Conservation (phyloP, 768 basidiomycete species). For the Postia placenta region DNA sequence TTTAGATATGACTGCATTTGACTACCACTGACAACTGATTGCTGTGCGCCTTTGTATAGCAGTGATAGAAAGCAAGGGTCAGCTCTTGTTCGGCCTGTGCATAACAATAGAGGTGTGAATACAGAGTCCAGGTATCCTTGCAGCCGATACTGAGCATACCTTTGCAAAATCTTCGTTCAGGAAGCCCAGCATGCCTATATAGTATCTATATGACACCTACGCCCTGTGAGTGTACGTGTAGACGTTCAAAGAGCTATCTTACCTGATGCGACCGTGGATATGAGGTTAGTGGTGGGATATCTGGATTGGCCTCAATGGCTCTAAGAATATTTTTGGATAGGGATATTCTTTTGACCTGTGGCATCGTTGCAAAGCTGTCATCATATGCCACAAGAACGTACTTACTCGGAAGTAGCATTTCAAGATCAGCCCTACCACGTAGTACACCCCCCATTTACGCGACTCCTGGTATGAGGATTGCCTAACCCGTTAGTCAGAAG, state of each 20-base stretch:
- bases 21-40: slow-evolving; percentile 74
- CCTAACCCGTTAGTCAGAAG: slow-evolving; percentile 32
- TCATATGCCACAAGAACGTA: slow-evolving; percentile 9
- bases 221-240: slow-evolving; percentile 10
- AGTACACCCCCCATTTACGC: slow-evolving; percentile 89
- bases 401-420: slow-evolving; percentile 92
- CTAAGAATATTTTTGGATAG: slow-evolving; percentile 89
- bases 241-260: slow-evolving; percentile 5
- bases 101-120: too few species aligned
- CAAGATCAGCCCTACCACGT: slow-evolving; percentile 83
- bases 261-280: slow-evolving; percentile 89
- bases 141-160: slow-evolving; percentile 42
- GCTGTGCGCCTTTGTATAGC: slow-evolving; percentile 56
- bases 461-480: slow-evolving; percentile 67
- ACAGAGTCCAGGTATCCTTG: too few species aligned
- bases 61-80: slow-evolving; percentile 80
- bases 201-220: slow-evolving; percentile 88
- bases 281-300: slow-evolving; percentile 68
- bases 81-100: slow-evolving; percentile 81
- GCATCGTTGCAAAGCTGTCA: neutral
- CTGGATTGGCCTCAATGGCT: slow-evolving; percentile 78
- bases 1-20: neutral
- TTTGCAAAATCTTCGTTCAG: slow-evolving; percentile 87
- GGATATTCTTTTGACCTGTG: slow-evolving; percentile 86
- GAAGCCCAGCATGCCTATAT: slow-evolving; percentile 91